Percentiles rank a stretch among this genome's conserved stretches.
These are phyloP conservation scores for Achlya hypogyna DNA, from an alignment of 352 stramenopile species.

Conservation along the genomic window DNA sequence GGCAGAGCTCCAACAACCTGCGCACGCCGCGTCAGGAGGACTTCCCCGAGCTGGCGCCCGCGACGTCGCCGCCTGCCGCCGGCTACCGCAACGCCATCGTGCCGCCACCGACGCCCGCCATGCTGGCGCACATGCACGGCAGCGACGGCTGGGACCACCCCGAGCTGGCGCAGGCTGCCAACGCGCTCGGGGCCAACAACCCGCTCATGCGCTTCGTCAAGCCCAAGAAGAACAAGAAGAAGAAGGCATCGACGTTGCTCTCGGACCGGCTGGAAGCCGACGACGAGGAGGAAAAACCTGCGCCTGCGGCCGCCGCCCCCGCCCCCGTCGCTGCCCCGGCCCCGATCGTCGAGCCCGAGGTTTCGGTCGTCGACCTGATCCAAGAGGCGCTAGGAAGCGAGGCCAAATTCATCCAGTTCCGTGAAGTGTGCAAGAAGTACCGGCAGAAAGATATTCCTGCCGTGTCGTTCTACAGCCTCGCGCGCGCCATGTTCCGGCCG, in stretches of 20 bases:
- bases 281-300: conserved; percentile 39
- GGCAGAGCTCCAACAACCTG: conserved; percentile 44
- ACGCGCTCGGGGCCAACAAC: conserved; percentile 70
- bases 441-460: conserved; percentile 43
- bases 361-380: conserved; percentile 73
- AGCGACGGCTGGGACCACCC: conserved; percentile 63
- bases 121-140: conserved; percentile 62
- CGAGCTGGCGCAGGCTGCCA: conserved; percentile 46
- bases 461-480: conserved; percentile 65
- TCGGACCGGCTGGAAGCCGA: conserved; percentile 20
- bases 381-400: conserved; percentile 63
- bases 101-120: conserved; percentile 54
- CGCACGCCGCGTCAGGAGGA: conserved; percentile 47
- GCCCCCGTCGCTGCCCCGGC: neutral
- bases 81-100: conserved; percentile 60
- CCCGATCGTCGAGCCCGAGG: conserved; percentile 22
- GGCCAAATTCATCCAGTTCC: conserved; percentile 78
- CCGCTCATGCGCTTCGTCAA: conserved; percentile 72
- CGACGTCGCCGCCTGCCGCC: conserved; percentile 15
- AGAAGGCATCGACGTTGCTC: conserved; percentile 32
- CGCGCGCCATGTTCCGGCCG: conserved; percentile 47
- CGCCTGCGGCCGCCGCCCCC: neutral
- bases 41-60: conserved; percentile 46
- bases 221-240: conserved; percentile 58
- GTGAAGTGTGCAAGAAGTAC: conserved; percentile 65